Evolutionary conservation across 306 rosid species (phyloP).

Genomic region (Ormosia semicastrata): DNA sequence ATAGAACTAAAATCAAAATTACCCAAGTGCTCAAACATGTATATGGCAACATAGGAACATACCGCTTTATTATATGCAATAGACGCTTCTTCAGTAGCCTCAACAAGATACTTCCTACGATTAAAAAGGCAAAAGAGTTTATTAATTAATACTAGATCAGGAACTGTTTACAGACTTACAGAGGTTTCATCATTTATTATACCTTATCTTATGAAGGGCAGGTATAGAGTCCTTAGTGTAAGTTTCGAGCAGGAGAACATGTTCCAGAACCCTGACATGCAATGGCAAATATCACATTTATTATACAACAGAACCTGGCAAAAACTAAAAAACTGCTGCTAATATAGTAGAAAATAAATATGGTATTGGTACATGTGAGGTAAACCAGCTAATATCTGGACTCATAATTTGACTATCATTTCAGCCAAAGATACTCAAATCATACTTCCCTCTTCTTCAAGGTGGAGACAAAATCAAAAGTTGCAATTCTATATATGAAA

Average conservation of each 20-base stretch:
- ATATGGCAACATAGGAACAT: slow-evolving; percentile 25
- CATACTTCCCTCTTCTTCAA: slow-evolving; percentile 1
- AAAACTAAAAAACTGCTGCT: slow-evolving; percentile 7
- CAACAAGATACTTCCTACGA: slow-evolving; percentile 79
- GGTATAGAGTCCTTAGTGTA: slow-evolving; percentile 83
- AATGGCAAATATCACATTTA: slow-evolving; percentile 19
- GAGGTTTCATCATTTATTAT: neutral
- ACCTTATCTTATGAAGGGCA: slow-evolving; percentile 91
- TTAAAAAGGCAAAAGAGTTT: neutral
- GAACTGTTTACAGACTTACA: slow-evolving; percentile 11
- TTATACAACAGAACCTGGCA: slow-evolving; percentile 10
- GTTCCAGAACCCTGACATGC: slow-evolving; percentile 71
- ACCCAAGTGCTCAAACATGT: neutral
- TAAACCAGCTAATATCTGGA: neutral
- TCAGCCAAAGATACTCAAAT: neutral
- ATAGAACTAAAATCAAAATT: neutral
- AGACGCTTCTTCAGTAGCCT: slow-evolving; percentile 91
- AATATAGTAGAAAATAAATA: neutral
- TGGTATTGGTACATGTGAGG: neutral
- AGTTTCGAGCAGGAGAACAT: slow-evolving; percentile 69
- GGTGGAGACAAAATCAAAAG: neutral
- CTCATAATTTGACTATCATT: neutral
- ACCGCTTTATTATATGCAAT: slow-evolving; percentile 88
- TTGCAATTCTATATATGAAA: neutral
- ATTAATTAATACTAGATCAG: slow-evolving; percentile 4